These are phyloP conservation scores for Mallotus repandus DNA, from an alignment of 441 rosid genomes.

Conservation along the genomic window DNA sequence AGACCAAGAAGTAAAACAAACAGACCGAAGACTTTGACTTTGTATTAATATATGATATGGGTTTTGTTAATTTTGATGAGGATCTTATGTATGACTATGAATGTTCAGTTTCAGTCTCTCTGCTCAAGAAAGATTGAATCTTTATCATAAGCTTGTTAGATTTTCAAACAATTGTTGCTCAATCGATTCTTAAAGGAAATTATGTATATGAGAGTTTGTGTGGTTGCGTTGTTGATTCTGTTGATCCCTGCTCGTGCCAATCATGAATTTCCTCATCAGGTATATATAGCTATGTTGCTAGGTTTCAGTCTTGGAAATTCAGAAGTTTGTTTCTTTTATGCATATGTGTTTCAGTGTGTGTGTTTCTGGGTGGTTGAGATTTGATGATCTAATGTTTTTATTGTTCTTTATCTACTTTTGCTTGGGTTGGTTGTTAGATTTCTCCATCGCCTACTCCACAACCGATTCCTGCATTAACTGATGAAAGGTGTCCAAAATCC, in stretches of 20 bases:
- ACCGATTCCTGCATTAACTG: slow-evolving; percentile 2
- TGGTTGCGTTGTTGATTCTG: neutral
- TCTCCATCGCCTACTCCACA: slow-evolving; percentile 11
- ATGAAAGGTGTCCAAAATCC: slow-evolving; percentile 17
- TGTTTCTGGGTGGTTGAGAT: slow-evolving; percentile 1
- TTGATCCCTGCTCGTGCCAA: neutral
- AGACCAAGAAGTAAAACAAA: neutral
- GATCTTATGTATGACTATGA: neutral
- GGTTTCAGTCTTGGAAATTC: neutral
- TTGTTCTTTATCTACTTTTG: neutral
- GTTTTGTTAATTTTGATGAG: neutral
- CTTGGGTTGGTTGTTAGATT: neutral
- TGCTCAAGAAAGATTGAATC: neutral
- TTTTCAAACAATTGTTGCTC: neutral
- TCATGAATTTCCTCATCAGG: neutral
- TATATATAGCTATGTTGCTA: neutral
- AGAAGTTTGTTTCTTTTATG: neutral
- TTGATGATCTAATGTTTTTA: neutral
- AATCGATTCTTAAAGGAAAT: neutral
- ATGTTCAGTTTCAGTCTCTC: neutral
- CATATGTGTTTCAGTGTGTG: neutral
- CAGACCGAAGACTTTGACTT: slow-evolving; percentile 10
- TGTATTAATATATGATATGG: neutral
- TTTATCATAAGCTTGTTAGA: neutral
- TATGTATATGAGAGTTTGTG: neutral